These are phyloP conservation scores for Hypomyces perniciosus DNA, from an alignment of 2,329 filamentous ascomycete genomes.

Conservation along the genomic window DNA sequence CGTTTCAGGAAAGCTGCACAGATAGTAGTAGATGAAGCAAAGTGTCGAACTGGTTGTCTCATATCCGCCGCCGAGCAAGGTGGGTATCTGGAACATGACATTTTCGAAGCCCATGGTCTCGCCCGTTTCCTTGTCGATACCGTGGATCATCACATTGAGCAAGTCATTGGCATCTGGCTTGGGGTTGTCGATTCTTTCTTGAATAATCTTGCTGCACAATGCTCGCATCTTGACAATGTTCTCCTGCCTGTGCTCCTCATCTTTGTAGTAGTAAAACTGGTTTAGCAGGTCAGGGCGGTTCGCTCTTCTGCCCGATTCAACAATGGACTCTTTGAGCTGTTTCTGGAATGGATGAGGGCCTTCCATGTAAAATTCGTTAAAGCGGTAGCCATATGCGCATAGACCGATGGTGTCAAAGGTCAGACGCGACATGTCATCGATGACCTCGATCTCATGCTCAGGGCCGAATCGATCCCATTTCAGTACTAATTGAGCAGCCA, in stretches of 20 bases:
- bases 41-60: slow-evolving; percentile 59
- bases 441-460: background rate
- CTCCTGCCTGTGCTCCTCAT: background rate
- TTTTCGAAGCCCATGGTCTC: slow-evolving; percentile 48
- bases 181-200: background rate
- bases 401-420: slow-evolving; percentile 5
- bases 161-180: slow-evolving; percentile 26
- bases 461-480: slow-evolving; percentile 5
- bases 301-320: background rate
- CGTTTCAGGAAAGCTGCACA: slow-evolving; percentile 50
- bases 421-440: slow-evolving; percentile 4
- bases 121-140: slow-evolving; percentile 57
- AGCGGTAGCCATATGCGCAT: slow-evolving; percentile 4
- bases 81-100: slow-evolving; percentile 59
- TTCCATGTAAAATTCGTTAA: slow-evolving; percentile 4
- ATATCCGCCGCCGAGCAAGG: slow-evolving; percentile 57
- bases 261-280: background rate
- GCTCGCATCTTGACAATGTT: slow-evolving; percentile 2
- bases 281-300: background rate
- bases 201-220: background rate
- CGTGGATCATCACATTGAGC: slow-evolving; percentile 56
- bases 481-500: slow-evolving; percentile 1
- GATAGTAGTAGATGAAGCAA: slow-evolving; percentile 52
- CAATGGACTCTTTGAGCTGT: background rate
- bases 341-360: slow-evolving; percentile 5